Base-by-base conservation (phyloP, 129 eudicot genomes). In the Flaveria brownii region DNA sequence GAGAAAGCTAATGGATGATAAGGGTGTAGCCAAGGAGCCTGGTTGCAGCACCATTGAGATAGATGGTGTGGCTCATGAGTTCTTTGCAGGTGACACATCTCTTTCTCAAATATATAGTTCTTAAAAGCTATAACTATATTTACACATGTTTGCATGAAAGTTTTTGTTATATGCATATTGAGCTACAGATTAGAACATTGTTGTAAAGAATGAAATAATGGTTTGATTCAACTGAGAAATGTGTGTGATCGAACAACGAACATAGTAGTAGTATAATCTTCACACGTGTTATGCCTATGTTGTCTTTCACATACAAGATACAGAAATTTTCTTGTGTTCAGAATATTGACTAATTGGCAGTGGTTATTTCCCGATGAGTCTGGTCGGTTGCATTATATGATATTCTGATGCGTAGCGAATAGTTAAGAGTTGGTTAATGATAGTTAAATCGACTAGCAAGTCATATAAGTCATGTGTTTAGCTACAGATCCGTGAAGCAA, bases 11-110 rank as follows among this genome's bases (percentile, higher is more conserved):
- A 90, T 93, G 97, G 68, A 51, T 6, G 91, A 85, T 30, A 93
- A 87, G 80, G 98, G 98, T 26, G 77, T 93, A 18, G 76, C 39
- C 30, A 90, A 93, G 78, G 93, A 88, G 81, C 98, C 98, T 17
- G 98, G 98, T 1, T 93, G 98, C 50, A 93, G 93, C 63, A 76
- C 84, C 60, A 80, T 91, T 16, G 98, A 91, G 22, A 79, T 90
- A 15, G 77, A 90, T 54, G 96, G 98, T 22, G 77, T 91, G 25
- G 66, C 71, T 71, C 97, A 88, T 79, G 96, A 91, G 68, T 91
- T 93, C 43, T 93, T 93, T 59, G 88, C 98, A 5, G 96, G 98
- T 11, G 96, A 88, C 76, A 84, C 84, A 4, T 84, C 89, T 70
- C 92, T 88, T 80, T 77, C 66, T 47, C 62, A 62, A 62, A 61